These are phyloP conservation scores for Scutellaria barbata DNA, from an alignment of 257 asterid species.

Conservation along the genomic window DNA sequence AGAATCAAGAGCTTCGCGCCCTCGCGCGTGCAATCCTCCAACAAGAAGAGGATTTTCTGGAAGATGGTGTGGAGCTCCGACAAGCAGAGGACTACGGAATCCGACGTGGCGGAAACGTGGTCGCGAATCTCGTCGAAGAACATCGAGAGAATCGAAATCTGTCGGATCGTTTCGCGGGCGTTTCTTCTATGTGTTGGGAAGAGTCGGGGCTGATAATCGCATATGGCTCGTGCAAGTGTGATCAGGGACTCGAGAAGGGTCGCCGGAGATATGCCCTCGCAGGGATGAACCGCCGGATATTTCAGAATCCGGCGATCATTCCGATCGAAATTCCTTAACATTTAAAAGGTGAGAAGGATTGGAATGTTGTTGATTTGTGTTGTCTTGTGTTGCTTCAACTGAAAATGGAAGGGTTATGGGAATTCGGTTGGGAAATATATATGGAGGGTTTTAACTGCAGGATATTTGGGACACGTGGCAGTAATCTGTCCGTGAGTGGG, in stretches of 20 bases:
- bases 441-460: slow-evolving; percentile 32
- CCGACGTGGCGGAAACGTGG: slow-evolving; percentile 27
- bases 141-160: slow-evolving; percentile 57
- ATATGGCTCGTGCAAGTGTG: slow-evolving; percentile 47
- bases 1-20: slow-evolving; percentile 58
- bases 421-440: slow-evolving; percentile 43
- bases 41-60: slow-evolving; percentile 56
- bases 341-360: slow-evolving; percentile 10
- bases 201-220: slow-evolving; percentile 42
- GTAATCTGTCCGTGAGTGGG: slow-evolving; percentile 18
- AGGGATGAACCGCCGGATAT: slow-evolving; percentile 74
- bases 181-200: slow-evolving; percentile 55
- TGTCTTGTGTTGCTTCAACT: slow-evolving; percentile 5
- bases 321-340: slow-evolving; percentile 50
- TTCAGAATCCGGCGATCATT: slow-evolving; percentile 67
- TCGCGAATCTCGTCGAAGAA: slow-evolving; percentile 66
- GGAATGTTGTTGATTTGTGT: background rate
- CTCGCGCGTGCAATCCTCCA: slow-evolving; percentile 66
- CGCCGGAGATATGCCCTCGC: slow-evolving; percentile 59
- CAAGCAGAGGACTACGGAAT: slow-evolving; percentile 55
- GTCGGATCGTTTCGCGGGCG: slow-evolving; percentile 67
- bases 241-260: slow-evolving; percentile 64
- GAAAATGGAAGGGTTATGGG: slow-evolving; percentile 37
- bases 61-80: slow-evolving; percentile 71
- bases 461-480: slow-evolving; percentile 55